Conservation (phyloP, 2,329 filamentous ascomycete genomes). For the Triangularia verruculosa region DNA sequence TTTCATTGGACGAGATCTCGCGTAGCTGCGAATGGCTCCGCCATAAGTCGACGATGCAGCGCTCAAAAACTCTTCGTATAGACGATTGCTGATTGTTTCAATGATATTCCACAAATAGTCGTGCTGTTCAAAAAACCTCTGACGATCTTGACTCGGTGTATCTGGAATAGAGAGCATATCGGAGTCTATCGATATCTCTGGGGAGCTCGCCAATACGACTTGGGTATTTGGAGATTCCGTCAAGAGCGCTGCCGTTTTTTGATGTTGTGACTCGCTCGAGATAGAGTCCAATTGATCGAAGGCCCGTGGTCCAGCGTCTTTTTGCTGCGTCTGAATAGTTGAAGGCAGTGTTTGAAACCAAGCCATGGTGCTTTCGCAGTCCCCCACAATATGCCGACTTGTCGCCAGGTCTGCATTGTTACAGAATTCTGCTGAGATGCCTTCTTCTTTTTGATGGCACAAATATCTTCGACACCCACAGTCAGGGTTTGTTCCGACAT, state of each 20-base stretch:
- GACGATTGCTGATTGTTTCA: not conserved
- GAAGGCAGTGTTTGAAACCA: not conserved
- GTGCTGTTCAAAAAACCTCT: not conserved
- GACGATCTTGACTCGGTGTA: not conserved
- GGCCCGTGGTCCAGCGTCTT: too few relatives aligned
- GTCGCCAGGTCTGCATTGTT: not conserved
- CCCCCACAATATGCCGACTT: not conserved
- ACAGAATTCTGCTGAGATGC: too few relatives aligned
- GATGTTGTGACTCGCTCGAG: too few relatives aligned
- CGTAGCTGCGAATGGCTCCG: too few relatives aligned
- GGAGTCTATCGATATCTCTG: not conserved
- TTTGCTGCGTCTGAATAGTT: too few relatives aligned
- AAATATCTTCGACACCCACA: too few relatives aligned
- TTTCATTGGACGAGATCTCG: too few relatives aligned
- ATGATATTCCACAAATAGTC: not conserved
- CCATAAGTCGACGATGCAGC: not conserved
- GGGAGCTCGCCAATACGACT: not conserved
- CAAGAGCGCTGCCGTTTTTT: too few relatives aligned
- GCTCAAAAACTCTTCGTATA: not conserved
- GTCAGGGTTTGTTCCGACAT: too few relatives aligned
- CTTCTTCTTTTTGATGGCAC: too few relatives aligned
- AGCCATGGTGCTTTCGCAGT: not conserved
- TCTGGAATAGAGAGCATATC: slow-evolving; percentile 6
- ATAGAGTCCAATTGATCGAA: too few relatives aligned
- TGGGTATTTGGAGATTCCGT: not conserved